Evolutionary conservation across 306 rosid species (phyloP).

Genomic region (Gleditsia sinensis): DNA sequence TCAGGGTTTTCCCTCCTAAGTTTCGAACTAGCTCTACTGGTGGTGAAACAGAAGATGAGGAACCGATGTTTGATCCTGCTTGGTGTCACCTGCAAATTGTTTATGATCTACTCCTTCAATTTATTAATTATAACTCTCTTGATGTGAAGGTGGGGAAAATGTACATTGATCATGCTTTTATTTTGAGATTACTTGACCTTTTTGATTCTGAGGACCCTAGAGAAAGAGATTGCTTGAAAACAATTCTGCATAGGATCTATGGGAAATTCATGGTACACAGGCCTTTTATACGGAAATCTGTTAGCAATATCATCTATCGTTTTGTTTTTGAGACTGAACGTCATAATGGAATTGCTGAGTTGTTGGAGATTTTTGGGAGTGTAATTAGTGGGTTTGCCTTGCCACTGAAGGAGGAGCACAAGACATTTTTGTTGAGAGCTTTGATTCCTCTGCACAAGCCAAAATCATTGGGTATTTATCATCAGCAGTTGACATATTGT

Average conservation of each 20-base stretch:
- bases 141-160: constrained; percentile 83
- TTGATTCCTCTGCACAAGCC: constrained; percentile 96
- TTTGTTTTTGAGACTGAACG: constrained; percentile 91
- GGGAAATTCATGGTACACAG: constrained; percentile 98
- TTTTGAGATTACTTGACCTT: constrained; percentile 84
- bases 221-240: constrained; percentile 97
- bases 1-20: constrained; percentile 94
- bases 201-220: constrained; percentile 98
- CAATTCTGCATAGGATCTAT: constrained; percentile 87
- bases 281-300: constrained; percentile 84
- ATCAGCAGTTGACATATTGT: constrained; percentile 88
- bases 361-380: constrained; percentile 96
- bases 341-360: constrained; percentile 93
- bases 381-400: constrained; percentile 94
- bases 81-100: constrained; percentile 93
- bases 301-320: constrained; percentile 82
- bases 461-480: constrained; percentile 90
- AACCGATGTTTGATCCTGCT: constrained; percentile 96
- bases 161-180: constrained; percentile 80
- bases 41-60: constrained; percentile 91
- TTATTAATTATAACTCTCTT: constrained; percentile 70
- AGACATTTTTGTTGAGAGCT: constrained; percentile 78
- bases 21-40: constrained; percentile 63
- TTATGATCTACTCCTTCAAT: constrained; percentile 88
- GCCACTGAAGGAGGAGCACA: constrained; percentile 99